Base-by-base conservation (phyloP, 768 basidiomycete species). In the Psilocybe sp. region DNA sequence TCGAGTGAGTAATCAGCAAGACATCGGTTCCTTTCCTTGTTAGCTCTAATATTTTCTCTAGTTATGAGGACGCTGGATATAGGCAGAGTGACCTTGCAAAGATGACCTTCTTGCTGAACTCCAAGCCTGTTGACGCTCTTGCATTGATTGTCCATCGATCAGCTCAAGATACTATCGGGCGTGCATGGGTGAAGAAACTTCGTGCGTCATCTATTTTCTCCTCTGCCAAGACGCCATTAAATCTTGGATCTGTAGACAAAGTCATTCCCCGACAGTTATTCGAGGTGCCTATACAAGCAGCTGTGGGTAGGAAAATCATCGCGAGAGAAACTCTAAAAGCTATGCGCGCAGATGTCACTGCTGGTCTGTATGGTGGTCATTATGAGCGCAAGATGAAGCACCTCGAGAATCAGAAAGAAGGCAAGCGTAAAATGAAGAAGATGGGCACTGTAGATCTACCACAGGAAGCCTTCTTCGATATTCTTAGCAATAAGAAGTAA, bases 1-100 rank as follows among this genome's bases (percentile, higher is more conserved):
- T 95, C 64, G 92, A 94, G 89, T 93, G 54, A 58, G 86, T 76
- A 34, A 28, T 28, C 23, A 28, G 23, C 23, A 28, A 28, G 23
- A 7, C 3, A 28, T 46, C 12, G 7, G 16, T 47, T 45, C 33
- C 3, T 33, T n/a, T 31, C 28, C 20, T 28, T 13, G 32, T 31
- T 11, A n/a, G 12, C n/a, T 35, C n/a, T 36, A 46, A 38, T 35
- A 33, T 16, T 33, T 20, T 49, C 31, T 58, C 55, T 53, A 96
- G 95, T 61, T 99, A 99, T 60, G 95, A 98, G 67, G 90, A 95
- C 64, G 92, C 85, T 5, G 95, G 92, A 1, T 98, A 98, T 67
- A 77, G 80, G 62, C 69, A 72, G 49, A 92, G 90, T 57, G 80
- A 93, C 60, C 72, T 96, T 28, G 82, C 82, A 48, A 96, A 96